Base-by-base conservation (phyloP, 441 rosid genomes). In the Pelargonium cotyledonis region DNA sequence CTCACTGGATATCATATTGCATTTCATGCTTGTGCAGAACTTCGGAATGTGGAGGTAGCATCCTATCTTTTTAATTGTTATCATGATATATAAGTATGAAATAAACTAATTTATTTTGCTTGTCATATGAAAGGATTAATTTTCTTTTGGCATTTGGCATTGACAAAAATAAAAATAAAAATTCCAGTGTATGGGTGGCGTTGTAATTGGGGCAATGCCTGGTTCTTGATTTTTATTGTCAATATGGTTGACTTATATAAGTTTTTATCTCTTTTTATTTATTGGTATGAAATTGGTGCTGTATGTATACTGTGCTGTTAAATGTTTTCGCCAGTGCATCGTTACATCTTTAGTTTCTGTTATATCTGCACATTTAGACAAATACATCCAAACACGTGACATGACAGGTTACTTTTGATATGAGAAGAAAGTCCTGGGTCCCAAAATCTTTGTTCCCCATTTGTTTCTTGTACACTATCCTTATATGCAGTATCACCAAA, bases 1-100 rank as follows among this genome's bases (percentile, higher is more conserved):
- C 75, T 91, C 63, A 85, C 96, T 40, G 90, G 91, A 26, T 87
- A 81, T 77, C 96, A 94, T 72, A 87, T 83, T 68, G 99, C 99
- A 21, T 77, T 86, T 73, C 84, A 80, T 73, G 97, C 99, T 69
- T 86, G 83, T 79, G 97, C 95, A 26, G 87, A 89, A 47, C 85
- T 91, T 35, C 78, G 67, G 76, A 85, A 91, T 80, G 89, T 89
- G 51, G 80, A 87, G 87, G 97, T 94, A 88, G 63, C 55, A 46
- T 35, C 46, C 73, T 46, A 65, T 66, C 64, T 71, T 70, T 46
- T 76, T 23, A 15, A 4, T 14, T 70, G 31, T 51, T 68, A 2
- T 41, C 21, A 75, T 80, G 31, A 68, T 43, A 65, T 69, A 2
- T 57, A 41, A 12, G 72, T 5, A 12, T 38, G 26, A 23, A 16